Percentiles rank a stretch among this genome's conserved stretches.
These are phyloP conservation scores for Pseudocercospora macadamiae DNA, from an alignment of 2,329 filamentous ascomycete genomes.

Conservation along the genomic window DNA sequence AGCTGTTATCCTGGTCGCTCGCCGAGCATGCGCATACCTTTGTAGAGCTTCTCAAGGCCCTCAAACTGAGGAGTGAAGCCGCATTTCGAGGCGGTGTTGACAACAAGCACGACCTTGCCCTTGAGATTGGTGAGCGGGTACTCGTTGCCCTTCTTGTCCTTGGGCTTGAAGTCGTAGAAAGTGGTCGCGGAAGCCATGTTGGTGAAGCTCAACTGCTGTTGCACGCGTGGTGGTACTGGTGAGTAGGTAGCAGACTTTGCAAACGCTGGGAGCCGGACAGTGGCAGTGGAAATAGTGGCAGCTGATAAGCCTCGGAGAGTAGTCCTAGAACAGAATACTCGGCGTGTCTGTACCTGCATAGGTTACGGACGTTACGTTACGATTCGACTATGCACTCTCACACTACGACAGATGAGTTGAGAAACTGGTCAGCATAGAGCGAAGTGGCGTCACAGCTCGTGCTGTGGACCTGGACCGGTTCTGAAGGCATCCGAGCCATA, in stretches of 20 bases:
- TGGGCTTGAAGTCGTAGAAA: slow-evolving; percentile 68
- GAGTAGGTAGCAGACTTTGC: slow-evolving; percentile 7
- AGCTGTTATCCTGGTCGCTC: slow-evolving; percentile 5
- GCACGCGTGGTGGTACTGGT: slow-evolving; percentile 4
- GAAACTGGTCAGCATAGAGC: neutral
- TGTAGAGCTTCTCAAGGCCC: slow-evolving; percentile 88
- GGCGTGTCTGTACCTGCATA: neutral
- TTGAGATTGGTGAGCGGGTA: slow-evolving; percentile 72
- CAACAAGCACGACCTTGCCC: slow-evolving; percentile 91
- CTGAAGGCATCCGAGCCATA: neutral
- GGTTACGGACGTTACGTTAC: neutral
- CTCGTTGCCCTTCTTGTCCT: slow-evolving; percentile 37
- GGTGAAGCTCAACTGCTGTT: slow-evolving; percentile 13
- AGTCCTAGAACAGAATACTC: slow-evolving; percentile 1
- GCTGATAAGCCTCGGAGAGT: slow-evolving; percentile 7
- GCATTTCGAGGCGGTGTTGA: slow-evolving; percentile 99
- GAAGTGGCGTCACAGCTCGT: neutral
- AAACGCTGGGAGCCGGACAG: neutral
- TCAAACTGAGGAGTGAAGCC: slow-evolving; percentile 96
- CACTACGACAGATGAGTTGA: neutral
- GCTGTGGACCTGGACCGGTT: neutral
- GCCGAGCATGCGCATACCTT: slow-evolving; percentile 46
- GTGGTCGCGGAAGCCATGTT: slow-evolving; percentile 69
- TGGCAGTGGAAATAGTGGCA: neutral
- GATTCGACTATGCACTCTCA: slow-evolving; percentile 6